Evolutionary conservation across 2,329 filamentous ascomycete genomes (phyloP), one percentile per base, ranked within the genome.

Genomic region (Podosphaera leucotricha): DNA sequence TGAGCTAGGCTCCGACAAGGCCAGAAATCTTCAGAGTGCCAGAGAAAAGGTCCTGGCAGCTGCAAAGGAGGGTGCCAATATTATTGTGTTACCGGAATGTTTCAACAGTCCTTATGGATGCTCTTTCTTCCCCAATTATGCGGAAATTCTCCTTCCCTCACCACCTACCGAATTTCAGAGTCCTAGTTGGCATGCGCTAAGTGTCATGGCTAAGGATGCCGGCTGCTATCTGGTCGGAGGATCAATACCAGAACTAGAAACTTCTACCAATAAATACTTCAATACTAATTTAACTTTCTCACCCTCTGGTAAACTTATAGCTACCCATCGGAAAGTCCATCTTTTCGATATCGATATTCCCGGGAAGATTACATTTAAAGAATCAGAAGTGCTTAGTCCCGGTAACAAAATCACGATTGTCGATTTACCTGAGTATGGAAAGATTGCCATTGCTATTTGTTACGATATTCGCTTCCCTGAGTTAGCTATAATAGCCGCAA

Each of bases 71-170:
- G 87, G 87, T 52, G 84, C 87, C 47, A 75, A 80, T 46, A 75
- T 98, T 47, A 77, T 95, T 51, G 84, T 95, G 28, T 72, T 98
- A 16, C 90, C 90, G 30, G 90, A 98, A 66, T 98, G 90, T 69
- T 98, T 98, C 75, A 98, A 98, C 67, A 92, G 82, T 37, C 90
- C 90, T 7, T 98, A 98, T 62, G 90, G 90, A 52, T 85, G 77
- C 52, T 70, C 84, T 57, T 86, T 78, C 67, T 98, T 98, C 64
- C 79, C 86, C 44, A 72, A 77, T 48, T 95, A 95, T 61, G 86
- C 90, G 52, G 90, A 98, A 63, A 78, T 75, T 1, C 75, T 95
- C n/a, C 66, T 72, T 1, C 83, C 84, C 0, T 78, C 75, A 2
- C 82, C 84, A 22, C 83, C 85, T 0, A 65, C 75, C 2, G 70